Base-by-base conservation (phyloP, 805 yeast genomes). In the Torulaspora maleeae region DNA sequence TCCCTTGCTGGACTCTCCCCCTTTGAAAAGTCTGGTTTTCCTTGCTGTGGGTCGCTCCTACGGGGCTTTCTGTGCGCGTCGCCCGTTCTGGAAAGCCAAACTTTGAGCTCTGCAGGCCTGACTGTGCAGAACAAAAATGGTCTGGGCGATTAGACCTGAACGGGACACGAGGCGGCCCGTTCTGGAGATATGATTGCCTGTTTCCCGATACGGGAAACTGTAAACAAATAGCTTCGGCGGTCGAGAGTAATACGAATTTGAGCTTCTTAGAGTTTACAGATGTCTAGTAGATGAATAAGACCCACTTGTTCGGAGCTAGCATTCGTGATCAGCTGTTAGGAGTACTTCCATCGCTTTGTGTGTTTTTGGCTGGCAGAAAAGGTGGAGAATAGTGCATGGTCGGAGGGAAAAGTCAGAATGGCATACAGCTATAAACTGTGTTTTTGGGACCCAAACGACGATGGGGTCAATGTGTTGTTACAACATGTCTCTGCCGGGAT, bases 401-500 rank as follows among this genome's bases (percentile, higher is more conserved):
- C 13, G 22, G 32, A 24, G 17, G 7, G 15, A 11, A 15, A 17
- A 28, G 15, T n/a, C 22, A 28, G 20, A 2, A 60, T 58, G 63
- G 51, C 46, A 27, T 64, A 60, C 44, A 60, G 58, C 41, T 64
- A 50, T 40, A 57, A 58, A 44, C 50, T 58, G 13, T 62, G 67
- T 41, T 64, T 64, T 36, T 64, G 69, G 67, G 69, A 64, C 47
- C 64, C 64, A 22, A 52, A 59, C 24, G 66, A 63, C 36, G 55
- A 58, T 5, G 69, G 68, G 11, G 64, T 58, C 20, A 54, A 53
- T 36, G 48, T 61, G 9, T 43, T 64, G 19, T 47, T 63, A 27
- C 49, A 52, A 20, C 69, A 64, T 37, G 51, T 63, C 1, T 49
- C 59, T 1, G 44, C 51, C 6, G 67, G 68, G 5, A 56, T 63